Evolutionary conservation across 23 red algal species (phyloP), one percentile per base, ranked within the genome.

Genomic region (Pyropia haitanensis): DNA sequence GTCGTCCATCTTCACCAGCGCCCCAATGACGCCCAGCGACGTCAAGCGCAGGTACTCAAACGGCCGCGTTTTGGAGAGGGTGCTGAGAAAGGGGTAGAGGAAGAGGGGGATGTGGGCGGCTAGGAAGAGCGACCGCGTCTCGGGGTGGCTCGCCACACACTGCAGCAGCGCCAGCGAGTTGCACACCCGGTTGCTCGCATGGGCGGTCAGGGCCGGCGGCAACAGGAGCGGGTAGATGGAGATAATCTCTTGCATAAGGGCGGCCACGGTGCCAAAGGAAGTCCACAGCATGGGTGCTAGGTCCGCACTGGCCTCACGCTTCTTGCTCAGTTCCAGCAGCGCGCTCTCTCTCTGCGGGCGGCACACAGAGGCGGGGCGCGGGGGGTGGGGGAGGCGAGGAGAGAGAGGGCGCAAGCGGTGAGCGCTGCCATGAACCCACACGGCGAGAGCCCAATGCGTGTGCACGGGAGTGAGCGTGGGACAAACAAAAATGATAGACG

Each of bases 11-110:
- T 98, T 98, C 18, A 90, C 94, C 29, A 98, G 67, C 2, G 94
- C 94, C 30, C 94, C 94, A 58, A 98, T 98, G 28, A 98, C 94
- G 23, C 94, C 94, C n/a, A 98, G 75, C 8, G 94, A 98, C 34
- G 94, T 98, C 25, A 98, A 72, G 16, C 94, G 94, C 62, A 98
- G 58, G 60, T 98, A 98, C 70, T 98, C 94, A 52, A 98, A 98
- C 48, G 94, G 94, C 26, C 94, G 61, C 59, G 94, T 91, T 60
- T 98, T 98, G 2, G 94, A 91, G 20, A 91, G 81, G 1, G 94
- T 98, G 73, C 91, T 91, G 63, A 98, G 76, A 74, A 98, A 98
- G 16, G 94, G 94, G 53, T 98, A 98, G 17, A 98, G 57, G 60
- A 90, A 98, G 19, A 98, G 76, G 31, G 94, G 94, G 71, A 98